A percentile compares a stretch with the other conserved stretches of the same genome.
Evolutionary conservation across 2,329 filamentous ascomycete species (phyloP).

Genomic region (Paecilomyces variotii): DNA sequence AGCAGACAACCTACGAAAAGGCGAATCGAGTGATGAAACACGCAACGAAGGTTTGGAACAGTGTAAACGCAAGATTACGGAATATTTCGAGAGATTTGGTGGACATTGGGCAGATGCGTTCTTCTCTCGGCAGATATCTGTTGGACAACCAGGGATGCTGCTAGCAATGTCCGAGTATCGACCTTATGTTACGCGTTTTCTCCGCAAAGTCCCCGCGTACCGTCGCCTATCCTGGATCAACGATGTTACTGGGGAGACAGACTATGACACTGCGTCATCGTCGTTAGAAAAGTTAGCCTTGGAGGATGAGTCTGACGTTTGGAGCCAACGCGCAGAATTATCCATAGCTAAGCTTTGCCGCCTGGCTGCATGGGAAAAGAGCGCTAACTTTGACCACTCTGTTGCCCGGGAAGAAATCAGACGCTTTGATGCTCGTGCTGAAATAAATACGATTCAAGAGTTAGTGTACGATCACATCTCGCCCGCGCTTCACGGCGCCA

Average conservation of each 20-base stretch:
- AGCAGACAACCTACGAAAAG: conserved; percentile 11
- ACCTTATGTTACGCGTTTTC: conserved; percentile 65
- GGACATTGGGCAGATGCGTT: conserved; percentile 56
- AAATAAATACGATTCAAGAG: conserved; percentile 72
- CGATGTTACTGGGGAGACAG: conserved; percentile 67
- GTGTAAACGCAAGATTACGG: conserved; percentile 31
- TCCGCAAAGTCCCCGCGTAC: conserved; percentile 63
- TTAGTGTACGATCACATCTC: conserved; percentile 63
- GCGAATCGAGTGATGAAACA: conserved; percentile 7
- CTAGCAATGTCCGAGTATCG: conserved; percentile 64
- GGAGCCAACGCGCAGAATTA: conserved; percentile 89
- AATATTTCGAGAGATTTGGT: conserved; percentile 45
- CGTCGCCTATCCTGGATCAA: conserved; percentile 91
- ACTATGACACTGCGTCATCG: conserved; percentile 65
- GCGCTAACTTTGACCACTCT: conserved; percentile 16
- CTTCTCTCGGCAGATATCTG: conserved; percentile 68
- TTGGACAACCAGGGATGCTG: conserved; percentile 58
- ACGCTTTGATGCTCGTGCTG: conserved; percentile 55
- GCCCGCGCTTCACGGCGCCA: conserved; percentile 58
- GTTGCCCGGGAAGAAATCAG: conserved; percentile 38
- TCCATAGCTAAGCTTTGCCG: conserved; percentile 78
- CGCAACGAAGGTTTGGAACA: conserved; percentile 21
- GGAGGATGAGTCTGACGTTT: conserved; percentile 67
- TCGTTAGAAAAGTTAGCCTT: conserved; percentile 64
- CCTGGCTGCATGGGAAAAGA: conserved; percentile 52